These are phyloP conservation scores for grape (Vitis vinifera) DNA, from an alignment of 164 flowering plant species.

Conservation along the genomic window ASM3070453v1 NC_081821.1:497501-498000, in stretches of 20 bases:
- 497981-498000: conserved; percentile 96
- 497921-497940: conserved; percentile 50
- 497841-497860: conserved; percentile 95
- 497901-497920: conserved; percentile 59
- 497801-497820: conserved; percentile 70
- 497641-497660: conserved; percentile 85
- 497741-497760: conserved; percentile 87
- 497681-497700: conserved; percentile 96
- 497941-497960: conserved; percentile 74
- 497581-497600: conserved; percentile 90
- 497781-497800: conserved; percentile 66
- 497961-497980: conserved; percentile 87
- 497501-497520: conserved; percentile 92
- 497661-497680: conserved; percentile 75
- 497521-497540: conserved; percentile 98
- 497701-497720: conserved; percentile 94
- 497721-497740: conserved; percentile 98
- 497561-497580: conserved; percentile 90
- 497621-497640: conserved; percentile 93
- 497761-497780: conserved; percentile 56
- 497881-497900: conserved; percentile 84
- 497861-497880: conserved; percentile 97
- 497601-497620: conserved; percentile 96
- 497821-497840: conserved; percentile 92
- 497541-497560: conserved; percentile 98